A percentile compares a stretch with the other conserved stretches of the same genome.
Conservation (phyloP, 495 filamentous ascomycete genomes). For the Aspergillus baeticus region DNA sequence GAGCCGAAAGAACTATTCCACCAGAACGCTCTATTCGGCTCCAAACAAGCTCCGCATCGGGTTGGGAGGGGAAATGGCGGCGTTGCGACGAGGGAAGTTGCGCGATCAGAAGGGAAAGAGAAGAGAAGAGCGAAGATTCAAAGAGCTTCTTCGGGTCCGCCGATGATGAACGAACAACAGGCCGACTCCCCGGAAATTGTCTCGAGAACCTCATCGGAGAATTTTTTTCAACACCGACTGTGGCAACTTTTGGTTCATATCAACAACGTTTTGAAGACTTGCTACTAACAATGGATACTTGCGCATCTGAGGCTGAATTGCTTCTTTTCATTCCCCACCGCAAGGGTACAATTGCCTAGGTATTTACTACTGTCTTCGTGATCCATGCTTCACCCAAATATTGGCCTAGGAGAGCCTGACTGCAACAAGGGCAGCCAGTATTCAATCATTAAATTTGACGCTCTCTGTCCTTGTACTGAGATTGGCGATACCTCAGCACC, state of each 20-base stretch:
- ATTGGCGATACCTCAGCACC: too few species aligned
- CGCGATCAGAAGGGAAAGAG: conserved; percentile 17
- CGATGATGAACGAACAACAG: conserved; percentile 13
- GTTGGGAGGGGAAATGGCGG: conserved; percentile 10
- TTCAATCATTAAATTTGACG: too few species aligned
- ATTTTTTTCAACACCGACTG: conserved; percentile 1
- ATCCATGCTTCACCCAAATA: too few species aligned
- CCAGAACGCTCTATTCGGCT: conserved; percentile 24
- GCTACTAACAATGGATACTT: not conserved
- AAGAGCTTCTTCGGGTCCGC: conserved; percentile 19
- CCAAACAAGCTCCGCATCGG: conserved; percentile 23
- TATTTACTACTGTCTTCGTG: too few species aligned
- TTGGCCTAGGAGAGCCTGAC: too few species aligned
- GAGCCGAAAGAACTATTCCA: conserved; percentile 29
- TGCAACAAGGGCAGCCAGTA: too few species aligned
- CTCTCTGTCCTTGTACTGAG: too few species aligned
- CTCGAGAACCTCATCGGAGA: conserved; percentile 9
- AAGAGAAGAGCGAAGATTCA: conserved; percentile 11
- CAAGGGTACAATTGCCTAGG: too few species aligned
- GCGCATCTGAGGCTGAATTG: too few species aligned
- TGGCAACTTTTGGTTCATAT: conserved; percentile 7
- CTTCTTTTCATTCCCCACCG: too few species aligned
- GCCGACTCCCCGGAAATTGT: conserved; percentile 13
- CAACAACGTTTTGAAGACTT: too few species aligned
- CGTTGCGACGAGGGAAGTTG: conserved; percentile 25